Base-by-base conservation (phyloP, 2,329 filamentous ascomycete genomes). In the Cladophialophora immunda region DNA sequence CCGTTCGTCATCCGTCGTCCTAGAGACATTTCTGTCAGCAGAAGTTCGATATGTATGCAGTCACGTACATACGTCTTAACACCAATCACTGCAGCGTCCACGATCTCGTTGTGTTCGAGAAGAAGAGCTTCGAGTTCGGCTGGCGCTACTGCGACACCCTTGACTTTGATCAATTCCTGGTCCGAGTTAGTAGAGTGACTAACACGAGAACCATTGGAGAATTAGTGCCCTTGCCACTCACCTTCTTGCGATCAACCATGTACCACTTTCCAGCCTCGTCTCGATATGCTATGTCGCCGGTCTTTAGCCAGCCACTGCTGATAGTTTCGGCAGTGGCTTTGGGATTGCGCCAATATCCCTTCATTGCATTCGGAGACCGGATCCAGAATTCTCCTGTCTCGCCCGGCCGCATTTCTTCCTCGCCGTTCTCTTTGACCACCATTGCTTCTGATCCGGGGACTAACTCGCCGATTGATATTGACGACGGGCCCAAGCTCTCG, bases 161-260 rank as follows among this genome's bases (percentile, higher is more conserved):
- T 88, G 74, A 83, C 87, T 77, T 89, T 85, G 74, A 79, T 80
- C 47, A 78, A 72, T 58, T 77, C 80, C 79, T 71, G 45, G 27
- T 17, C n/a, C 17, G 6, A 13, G 58, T 61, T 41, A 61, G 25
- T 17, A 30, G 52, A n/a, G n/a, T 22, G 27, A 13, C 9, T 5
- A 15, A 55, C 9, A 34, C 8, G 9, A 13, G 19, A 34, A 32
- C 22, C 8, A n/a, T 29, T 15, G 3, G n/a, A 13, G 30, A 4
- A 4, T 11, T 52, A 3, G 57, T 15, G 38, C 38, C 17, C 17
- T 38, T 2, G 85, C 70, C n/a, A 5, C 65, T 41, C 41, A 68
- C 68, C 89, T 98, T 98, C 87, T 97, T 93, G 73, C 94, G 92
- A 79, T 98, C 94, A 76, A 98, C 94, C 77, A 98, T 90, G 73